phyloP scores from a whole-genome alignment of 176 grass and related monocot genomes.

The Ensete glaucum region DNA sequence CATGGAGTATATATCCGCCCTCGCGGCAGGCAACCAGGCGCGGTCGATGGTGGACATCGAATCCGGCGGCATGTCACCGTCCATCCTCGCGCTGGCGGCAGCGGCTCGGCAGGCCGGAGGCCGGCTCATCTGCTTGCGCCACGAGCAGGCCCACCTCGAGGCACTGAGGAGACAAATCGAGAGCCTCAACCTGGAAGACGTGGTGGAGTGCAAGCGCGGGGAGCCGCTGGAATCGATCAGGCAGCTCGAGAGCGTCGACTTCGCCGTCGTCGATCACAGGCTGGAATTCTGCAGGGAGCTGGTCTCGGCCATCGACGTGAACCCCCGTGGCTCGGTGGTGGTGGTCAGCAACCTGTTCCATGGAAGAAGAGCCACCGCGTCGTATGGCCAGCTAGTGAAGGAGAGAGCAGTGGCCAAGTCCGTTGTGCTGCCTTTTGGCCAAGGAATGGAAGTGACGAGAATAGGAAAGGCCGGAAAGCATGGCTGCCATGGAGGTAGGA shows the following conservation, averaged over 20 bases:
- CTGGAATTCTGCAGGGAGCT: constrained; percentile 10
- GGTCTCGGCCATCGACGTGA: neutral
- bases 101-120: constrained; percentile 16
- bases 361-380: neutral
- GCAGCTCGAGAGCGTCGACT: constrained; percentile 4
- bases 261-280: constrained; percentile 7
- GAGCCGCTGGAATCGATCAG: neutral
- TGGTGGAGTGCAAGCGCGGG: neutral
- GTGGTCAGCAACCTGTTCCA: constrained; percentile 17
- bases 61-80: neutral
- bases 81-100: constrained; percentile 9
- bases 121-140: constrained; percentile 14
- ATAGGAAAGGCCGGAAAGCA: neutral
- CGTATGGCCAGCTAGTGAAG: constrained; percentile 4
- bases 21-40: constrained; percentile 26
- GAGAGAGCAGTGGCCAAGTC: neutral
- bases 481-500: neutral
- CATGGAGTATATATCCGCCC: constrained; percentile 34
- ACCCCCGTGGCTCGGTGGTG: constrained; percentile 18
- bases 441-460: constrained; percentile 26
- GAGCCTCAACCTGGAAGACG: neutral
- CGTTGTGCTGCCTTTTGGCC: constrained; percentile 16
- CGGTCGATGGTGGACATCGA: constrained; percentile 13
- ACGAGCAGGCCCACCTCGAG: neutral
- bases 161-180: neutral